phyloP scores from a whole-genome alignment of 805 yeast species.

The Candida berthetii region DNA sequence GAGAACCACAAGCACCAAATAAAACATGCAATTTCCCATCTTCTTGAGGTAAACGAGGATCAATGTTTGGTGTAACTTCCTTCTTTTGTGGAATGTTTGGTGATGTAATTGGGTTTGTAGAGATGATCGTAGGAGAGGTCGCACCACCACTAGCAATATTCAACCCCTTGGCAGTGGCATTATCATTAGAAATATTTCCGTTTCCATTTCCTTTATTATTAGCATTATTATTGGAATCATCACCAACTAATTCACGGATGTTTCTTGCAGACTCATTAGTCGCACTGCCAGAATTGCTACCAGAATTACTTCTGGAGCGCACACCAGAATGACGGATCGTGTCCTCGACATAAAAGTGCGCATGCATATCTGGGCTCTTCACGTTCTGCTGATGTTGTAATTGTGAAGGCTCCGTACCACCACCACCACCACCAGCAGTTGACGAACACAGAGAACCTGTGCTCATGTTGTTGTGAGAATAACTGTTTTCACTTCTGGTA shows the following conservation, averaged over 20 bases:
- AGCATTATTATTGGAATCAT: background rate
- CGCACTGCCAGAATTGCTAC: slow-evolving; percentile 17
- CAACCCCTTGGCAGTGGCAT: background rate
- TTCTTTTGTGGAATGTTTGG: slow-evolving; percentile 16
- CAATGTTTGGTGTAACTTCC: slow-evolving; percentile 44
- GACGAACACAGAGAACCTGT: slow-evolving; percentile 15
- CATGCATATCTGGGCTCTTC: slow-evolving; percentile 64
- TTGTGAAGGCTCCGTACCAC: background rate
- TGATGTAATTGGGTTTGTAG: background rate
- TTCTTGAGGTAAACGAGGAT: slow-evolving; percentile 65
- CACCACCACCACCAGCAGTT: slow-evolving; percentile 1
- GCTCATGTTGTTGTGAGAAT: slow-evolving; percentile 9
- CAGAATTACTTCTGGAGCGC: slow-evolving; percentile 24
- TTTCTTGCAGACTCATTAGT: slow-evolving; percentile 10
- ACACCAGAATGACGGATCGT: slow-evolving; percentile 45
- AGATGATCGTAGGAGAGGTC: background rate
- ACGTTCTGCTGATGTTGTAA: slow-evolving; percentile 22
- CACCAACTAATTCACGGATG: slow-evolving; percentile 7
- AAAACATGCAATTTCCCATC: slow-evolving; percentile 85
- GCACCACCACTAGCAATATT: background rate
- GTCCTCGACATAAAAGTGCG: slow-evolving; percentile 72
- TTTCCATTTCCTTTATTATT: background rate
- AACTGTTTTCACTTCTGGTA: slow-evolving; percentile 8
- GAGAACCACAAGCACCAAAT: slow-evolving; percentile 85
- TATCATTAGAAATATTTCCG: background rate